Base-by-base conservation (phyloP, 176 grass and related monocot species). In the Oryza nivara region DNA sequence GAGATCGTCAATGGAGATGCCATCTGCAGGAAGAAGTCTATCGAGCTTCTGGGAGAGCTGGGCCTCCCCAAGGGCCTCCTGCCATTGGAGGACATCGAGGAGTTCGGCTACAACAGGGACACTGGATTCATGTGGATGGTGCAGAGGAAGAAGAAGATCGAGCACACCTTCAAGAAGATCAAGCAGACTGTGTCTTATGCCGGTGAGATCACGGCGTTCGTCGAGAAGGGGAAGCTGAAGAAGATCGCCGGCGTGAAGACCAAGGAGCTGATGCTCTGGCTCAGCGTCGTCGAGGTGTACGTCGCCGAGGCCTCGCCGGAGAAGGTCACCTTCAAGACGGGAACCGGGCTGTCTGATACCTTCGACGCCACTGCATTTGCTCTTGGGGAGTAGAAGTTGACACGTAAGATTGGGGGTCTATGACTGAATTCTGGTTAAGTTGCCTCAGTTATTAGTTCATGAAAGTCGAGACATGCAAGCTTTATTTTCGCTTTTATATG, bases 101-200 rank as follows among this genome's bases (percentile, higher is more conserved):
- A 89, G 82, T 84, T 89, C 0, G 69, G 87, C 3, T 69, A 80
- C 34, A 80, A 89, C 58, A 12, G 38, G 0, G 70, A 5, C 0
- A 77, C 69, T 0, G 63, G 82, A 3, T 80, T 89, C 48, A 69
- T 80, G 28, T 89, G 87, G 87, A 9, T 89, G 9, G 11, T 89
- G 19, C 87, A 89, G 45, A 46, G 69, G 23, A 23, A 23, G 76
- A 79, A 88, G 81, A 79, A 88, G 74, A 75, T 51, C 2, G 73
- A 83, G 11, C 80, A 88, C 86, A 79, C 80, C 5, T 88, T 83
- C 74, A 83, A 83, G 54, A 83, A 83, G 56, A 88, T 83, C 65
- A 88, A 87, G 77, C 77, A 81, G 69, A 79, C 78, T 0, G 77
- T 87, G 4, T 80, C 77, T 0, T 87, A 87, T 0, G 70, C 77